Evolutionary conservation across 2,329 filamentous ascomycete species (phyloP), one percentile per base, ranked within the genome.

Genomic region (Phoma sp.): DNA sequence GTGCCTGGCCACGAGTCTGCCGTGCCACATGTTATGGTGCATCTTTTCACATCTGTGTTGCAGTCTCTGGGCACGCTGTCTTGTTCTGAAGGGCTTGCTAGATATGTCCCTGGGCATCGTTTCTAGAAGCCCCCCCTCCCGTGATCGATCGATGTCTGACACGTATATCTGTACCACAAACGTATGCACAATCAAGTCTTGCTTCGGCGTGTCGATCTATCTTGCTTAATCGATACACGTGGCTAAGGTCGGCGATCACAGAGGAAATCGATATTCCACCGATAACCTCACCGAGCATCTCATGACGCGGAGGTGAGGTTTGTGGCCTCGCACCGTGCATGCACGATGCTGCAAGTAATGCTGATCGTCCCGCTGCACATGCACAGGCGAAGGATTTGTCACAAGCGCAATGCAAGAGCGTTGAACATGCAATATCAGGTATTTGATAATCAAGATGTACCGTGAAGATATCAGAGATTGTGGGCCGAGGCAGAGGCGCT

Each of bases 281-380:
- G n/a, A 13, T 13, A 33, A 29, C 36, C 36, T 46, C 31, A 12
- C 17, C 40, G 41, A 41, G 15, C 35, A 55, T 45, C 40, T 9
- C 45, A 17, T 19, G 24, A 17, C 27, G 33, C 41, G 5, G 32
- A 35, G 32, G 12, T 40, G 45, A 49, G 29, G 22, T 44, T 49
- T 4, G 27, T 40, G 19, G 47, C 39, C 45, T 36, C 21, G 45
- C 40, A 37, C 33, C 33, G 56, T 61, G 62, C 60, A 64, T 61
- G 52, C 53, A 58, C 35, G 38, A 41, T 45, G 48, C 54, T 51
- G 59, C 60, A 60, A 32, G 46, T 56, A 39, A 60, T 51, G 15
- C 41, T 49, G 61, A 64, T 65, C 61, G 59, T 51, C 60, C 59
- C 61, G 62, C 58, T 62, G 60, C 62, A 63, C 53, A 58, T 55